A percentile compares a stretch with the other conserved stretches of the same genome.
phyloP scores from a whole-genome alignment of 202 grass and related monocot species.

The Sporobolus alterniflorus region DNA sequence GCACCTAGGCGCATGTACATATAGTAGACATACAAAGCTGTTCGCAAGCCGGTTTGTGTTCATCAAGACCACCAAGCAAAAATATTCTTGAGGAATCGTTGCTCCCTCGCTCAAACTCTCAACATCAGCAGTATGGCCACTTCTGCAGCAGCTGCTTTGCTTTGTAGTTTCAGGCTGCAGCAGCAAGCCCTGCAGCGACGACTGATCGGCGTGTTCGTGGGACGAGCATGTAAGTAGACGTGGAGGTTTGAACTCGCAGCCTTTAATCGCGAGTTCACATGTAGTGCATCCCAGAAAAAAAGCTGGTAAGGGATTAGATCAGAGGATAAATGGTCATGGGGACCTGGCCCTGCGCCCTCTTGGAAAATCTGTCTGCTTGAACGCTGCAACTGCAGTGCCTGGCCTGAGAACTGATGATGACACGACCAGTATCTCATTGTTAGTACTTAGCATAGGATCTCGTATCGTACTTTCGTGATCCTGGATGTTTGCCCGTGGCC shows the following conservation, averaged over 20 bases:
- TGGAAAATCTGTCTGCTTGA: conserved; percentile 58
- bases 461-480: neutral
- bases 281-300: conserved; percentile 12
- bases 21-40: too few species aligned
- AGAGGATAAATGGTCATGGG: neutral
- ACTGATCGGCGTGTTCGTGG: neutral
- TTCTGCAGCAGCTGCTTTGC: neutral
- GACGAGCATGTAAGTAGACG: neutral
- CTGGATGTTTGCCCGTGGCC: neutral
- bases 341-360: neutral
- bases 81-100: too few species aligned
- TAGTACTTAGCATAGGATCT: neutral
- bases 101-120: too few species aligned
- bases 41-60: too few species aligned
- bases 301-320: neutral
- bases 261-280: conserved; percentile 11
- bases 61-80: too few species aligned
- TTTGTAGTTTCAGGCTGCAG: neutral
- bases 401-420: neutral
- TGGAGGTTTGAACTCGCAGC: neutral
- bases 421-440: neutral
- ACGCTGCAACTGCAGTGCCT: neutral
- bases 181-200: neutral
- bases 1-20: too few species aligned
- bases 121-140: too few species aligned